Base-by-base conservation (phyloP, 768 basidiomycete species). In the Mycena maculata region DNA sequence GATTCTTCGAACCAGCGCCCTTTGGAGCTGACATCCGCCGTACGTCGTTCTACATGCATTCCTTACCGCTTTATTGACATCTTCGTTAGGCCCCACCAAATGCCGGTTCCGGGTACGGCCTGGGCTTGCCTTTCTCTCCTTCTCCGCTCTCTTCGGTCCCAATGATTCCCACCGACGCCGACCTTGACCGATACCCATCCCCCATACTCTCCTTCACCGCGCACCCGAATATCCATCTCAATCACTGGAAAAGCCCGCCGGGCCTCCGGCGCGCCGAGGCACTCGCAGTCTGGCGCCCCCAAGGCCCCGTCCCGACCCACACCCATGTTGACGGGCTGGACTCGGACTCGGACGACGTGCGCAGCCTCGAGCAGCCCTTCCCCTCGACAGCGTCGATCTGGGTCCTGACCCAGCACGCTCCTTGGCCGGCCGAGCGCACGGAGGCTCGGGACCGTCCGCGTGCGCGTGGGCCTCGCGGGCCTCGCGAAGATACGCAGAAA, bases 371-470 rank as follows among this genome's bases (percentile, higher is more conserved):
- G 30, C 71, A 73, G 63, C 67, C 73, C 6, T 67, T 76, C 50
- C 73, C 76, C 16, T 77, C 76, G 1, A 68, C 76, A n/a, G 76
- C 76, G 13, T 77, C 76, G 15, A 65, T 77, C 28, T 75, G 63
- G 66, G 62, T 63, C 23, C 47, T 59, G 3, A 57, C 41, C 20
- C 23, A 42, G 25, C 36, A 5, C 25, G 25, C 55, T 33, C 25
- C 48, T 10, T 20, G 23, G 11, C 65, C 18, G 44, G 25, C 20
- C 31, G 60, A 36, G 27, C 60, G 23, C 41, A 33, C 5, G 63
- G 54, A 20, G 63, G 49, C 8, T 58, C 60, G 11, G 48, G 53
- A 56, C 64, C 69, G 33, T 28, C n/a, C 33, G 15, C 4, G 53
- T 44, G 31, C 1, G 38, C n/a, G 11, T 18, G 10, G 28, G 47